Base-by-base conservation (phyloP, 106 monocot species). In the Dioscorea dumetorum region DNA sequence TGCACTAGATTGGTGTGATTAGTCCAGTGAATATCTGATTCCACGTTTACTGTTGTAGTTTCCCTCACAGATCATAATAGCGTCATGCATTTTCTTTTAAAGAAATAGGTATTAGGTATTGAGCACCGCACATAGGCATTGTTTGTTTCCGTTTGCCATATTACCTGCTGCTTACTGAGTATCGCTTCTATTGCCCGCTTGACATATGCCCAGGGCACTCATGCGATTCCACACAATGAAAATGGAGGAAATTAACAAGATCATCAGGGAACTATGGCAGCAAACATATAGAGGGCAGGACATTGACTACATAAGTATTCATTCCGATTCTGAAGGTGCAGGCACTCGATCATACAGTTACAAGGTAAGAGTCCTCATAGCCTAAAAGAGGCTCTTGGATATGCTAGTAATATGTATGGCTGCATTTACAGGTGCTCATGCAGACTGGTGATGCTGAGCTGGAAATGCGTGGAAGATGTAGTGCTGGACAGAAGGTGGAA, bases 211-310 rank as follows among this genome's bases (percentile, higher is more conserved):
- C 69, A 99, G 97, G 80, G 97, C 97, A 21, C 83, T 99, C 0
- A 99, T 93, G 97, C 84, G 97, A 17, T 99, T 99, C 65, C 97
- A 99, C 71, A 61, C 82, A 15, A 99, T 99, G 97, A 99, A 99
- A 67, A 99, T 99, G 97, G 97, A 99, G 76, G 97, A 99, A 67
- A 99, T 92, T 73, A 99, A 99, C 62, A 93, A 93, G 73, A 92
- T 99, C 71, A 99, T 99, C 51, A 82, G 90, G 73, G 97, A 99
- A 75, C 67, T 99, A 69, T 99, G 97, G 97, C 97, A 99, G 70
- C 97, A 99, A 70, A 99, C 97, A 48, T 99, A 99, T 67, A 87
- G 97, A 76, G 97, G 92, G 11, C 97, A 99, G 69, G 97, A 99
- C 67, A 93, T 99, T 64, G 97, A 99, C 73, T 99, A 90, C 58